A percentile compares a stretch with the other conserved stretches of the same genome.
These are phyloP conservation scores for Neurospora sublineolata DNA, from an alignment of 495 filamentous ascomycete species.

Conservation along the genomic window DNA sequence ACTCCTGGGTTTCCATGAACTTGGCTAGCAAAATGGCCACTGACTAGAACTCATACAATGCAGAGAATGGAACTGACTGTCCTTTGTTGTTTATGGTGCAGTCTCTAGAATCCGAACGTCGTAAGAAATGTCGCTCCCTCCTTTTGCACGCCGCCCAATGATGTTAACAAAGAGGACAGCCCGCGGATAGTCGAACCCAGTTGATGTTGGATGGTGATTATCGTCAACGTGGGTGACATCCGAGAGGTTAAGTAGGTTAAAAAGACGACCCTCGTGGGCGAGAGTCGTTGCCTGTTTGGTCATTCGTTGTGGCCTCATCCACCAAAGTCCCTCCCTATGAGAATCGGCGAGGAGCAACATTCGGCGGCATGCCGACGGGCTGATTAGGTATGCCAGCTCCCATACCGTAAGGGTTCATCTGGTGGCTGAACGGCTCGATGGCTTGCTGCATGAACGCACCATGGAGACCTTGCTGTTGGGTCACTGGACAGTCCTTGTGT, in stretches of 20 bases:
- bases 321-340: conserved; percentile 21
- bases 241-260: not conserved
- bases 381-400: conserved; percentile 40
- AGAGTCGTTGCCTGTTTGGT: not conserved
- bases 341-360: conserved; percentile 30
- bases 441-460: conserved; percentile 51
- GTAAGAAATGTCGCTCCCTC: not conserved
- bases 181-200: not conserved
- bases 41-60: not conserved
- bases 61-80: not conserved
- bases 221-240: not conserved
- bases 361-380: conserved; percentile 34
- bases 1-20: not conserved
- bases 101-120: not conserved
- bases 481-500: conserved; percentile 94
- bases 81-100: not conserved
- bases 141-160: not conserved
- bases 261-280: not conserved
- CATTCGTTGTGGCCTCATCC: not conserved
- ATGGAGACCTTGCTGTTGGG: conserved; percentile 72
- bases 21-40: not conserved
- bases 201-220: not conserved
- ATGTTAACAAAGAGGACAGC: not conserved
- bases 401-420: conserved; percentile 67
- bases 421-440: conserved; percentile 40